Evolutionary conservation across 805 yeast species (phyloP), one percentile per base, ranked within the genome.

Genomic region (Starmerella sp.): DNA sequence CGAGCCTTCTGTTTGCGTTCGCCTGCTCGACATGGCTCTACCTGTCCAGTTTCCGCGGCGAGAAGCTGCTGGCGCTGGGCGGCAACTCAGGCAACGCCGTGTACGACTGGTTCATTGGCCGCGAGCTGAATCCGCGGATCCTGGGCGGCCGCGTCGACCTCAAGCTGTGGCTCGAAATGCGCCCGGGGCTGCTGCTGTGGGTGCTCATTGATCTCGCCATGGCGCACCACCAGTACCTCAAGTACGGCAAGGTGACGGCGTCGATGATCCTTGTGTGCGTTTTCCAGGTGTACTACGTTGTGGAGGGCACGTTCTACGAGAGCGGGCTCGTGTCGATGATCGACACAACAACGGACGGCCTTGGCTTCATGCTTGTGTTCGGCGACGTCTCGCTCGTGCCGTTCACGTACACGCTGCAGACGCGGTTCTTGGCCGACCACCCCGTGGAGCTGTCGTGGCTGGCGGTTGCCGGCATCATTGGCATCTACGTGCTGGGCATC

Each of bases 101-200:
- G 9, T 91, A 86, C 66, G 96, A 93, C 59, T 90, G 96, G 97
- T 93, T 89, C 66, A 89, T 93, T 66, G 98, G 98, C 34, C 81
- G 98, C 57, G 97, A 91, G 71, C 75, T 93, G 65, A 93, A 93
- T 67, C 98, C 97, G 31, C 77, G 97, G 62, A 73, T 86, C 56
- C 30, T 46, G 31, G 39, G 49, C 30, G 93, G 95, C 0, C 65
- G 77, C 0, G 80, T 90, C 76, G 98, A 93, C 67, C 81, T 93
- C 68, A 93, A 93, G 71, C 70, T 89, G 62, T 93, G 86, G 65
- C 86, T 96, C 69, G 98, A 93, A 69, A 77, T 93, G 68, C 81
- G 96, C 64, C 98, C 98, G 1, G 98, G 98, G 5, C 75, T 93
- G 78, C 71, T 91, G 53, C 72, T 93, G 44, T 91, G 97, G 96